These are phyloP conservation scores for Phytophthora sp. DNA, from an alignment of 352 stramenopile genomes.

Conservation along the genomic window DNA sequence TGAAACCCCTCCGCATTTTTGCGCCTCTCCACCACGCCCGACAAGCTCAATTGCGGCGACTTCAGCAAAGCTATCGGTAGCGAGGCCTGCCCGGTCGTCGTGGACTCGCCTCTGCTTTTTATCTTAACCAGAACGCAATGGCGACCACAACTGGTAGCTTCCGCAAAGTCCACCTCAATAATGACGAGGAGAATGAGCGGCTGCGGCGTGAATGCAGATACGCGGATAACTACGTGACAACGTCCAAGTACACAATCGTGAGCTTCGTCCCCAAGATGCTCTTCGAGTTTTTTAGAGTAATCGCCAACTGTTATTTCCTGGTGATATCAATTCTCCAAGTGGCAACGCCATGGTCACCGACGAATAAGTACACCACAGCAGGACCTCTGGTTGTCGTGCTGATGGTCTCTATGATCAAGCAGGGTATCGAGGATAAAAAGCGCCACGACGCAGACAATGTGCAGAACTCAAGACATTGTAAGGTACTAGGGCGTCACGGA, in stretches of 20 bases:
- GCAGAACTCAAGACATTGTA: slow-evolving; percentile 66
- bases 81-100: not conserved
- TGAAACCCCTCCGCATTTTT: slow-evolving; percentile 15
- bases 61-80: not conserved
- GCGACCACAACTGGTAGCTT: slow-evolving; percentile 35
- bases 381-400: slow-evolving; percentile 76
- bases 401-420: slow-evolving; percentile 81
- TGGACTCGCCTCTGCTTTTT: not conserved
- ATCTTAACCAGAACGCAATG: slow-evolving; percentile 10
- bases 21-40: slow-evolving; percentile 13
- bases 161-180: slow-evolving; percentile 61
- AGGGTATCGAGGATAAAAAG: slow-evolving; percentile 81
- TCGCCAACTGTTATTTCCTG: slow-evolving; percentile 96
- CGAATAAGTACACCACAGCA: slow-evolving; percentile 81
- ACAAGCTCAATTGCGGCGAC: not conserved
- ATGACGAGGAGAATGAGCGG: slow-evolving; percentile 66
- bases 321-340: slow-evolving; percentile 93
- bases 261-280: slow-evolving; percentile 95
- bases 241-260: slow-evolving; percentile 94
- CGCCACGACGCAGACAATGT: slow-evolving; percentile 70
- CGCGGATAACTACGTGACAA: slow-evolving; percentile 80
- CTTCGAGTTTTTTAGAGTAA: slow-evolving; percentile 94
- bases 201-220: slow-evolving; percentile 50
- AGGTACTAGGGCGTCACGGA: slow-evolving; percentile 42
- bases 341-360: slow-evolving; percentile 68